Evolutionary conservation across 805 yeast genomes (phyloP).

Genomic region (Ogataea ganodermae): DNA sequence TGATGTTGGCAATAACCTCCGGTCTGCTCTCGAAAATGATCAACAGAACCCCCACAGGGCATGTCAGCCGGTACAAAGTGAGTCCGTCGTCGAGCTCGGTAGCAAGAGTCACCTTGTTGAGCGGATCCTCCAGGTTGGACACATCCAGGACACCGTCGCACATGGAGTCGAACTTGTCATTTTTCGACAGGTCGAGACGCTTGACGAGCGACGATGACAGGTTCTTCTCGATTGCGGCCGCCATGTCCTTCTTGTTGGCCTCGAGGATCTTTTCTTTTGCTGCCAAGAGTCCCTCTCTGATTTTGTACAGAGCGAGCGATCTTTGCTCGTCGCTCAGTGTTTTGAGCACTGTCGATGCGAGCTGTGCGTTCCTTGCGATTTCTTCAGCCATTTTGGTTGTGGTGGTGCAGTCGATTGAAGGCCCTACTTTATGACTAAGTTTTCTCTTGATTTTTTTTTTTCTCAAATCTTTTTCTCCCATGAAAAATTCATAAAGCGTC

Average conservation of each 20-base stretch:
- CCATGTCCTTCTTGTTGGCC: slow-evolving; percentile 78
- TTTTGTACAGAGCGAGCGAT: slow-evolving; percentile 67
- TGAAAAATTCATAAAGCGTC: background rate
- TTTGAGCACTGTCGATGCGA: slow-evolving; percentile 82
- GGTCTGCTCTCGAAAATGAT: slow-evolving; percentile 97
- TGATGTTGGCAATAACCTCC: slow-evolving; percentile 96
- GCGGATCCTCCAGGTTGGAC: slow-evolving; percentile 85
- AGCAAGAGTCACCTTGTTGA: slow-evolving; percentile 84
- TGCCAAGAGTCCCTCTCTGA: slow-evolving; percentile 66
- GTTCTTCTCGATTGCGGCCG: slow-evolving; percentile 60
- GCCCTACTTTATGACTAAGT: too few species aligned
- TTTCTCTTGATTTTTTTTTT: too few species aligned
- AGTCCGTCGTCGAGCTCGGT: slow-evolving; percentile 88
- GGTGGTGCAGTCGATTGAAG: background rate
- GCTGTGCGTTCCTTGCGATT: slow-evolving; percentile 78
- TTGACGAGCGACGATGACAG: slow-evolving; percentile 74
- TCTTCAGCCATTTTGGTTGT: slow-evolving; percentile 56
- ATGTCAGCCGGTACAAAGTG: slow-evolving; percentile 76
- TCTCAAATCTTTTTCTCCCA: background rate
- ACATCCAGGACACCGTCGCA: slow-evolving; percentile 93
- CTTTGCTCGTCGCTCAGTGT: slow-evolving; percentile 74
- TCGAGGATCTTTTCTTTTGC: slow-evolving; percentile 62
- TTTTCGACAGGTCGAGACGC: slow-evolving; percentile 77
- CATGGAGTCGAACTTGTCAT: slow-evolving; percentile 91
- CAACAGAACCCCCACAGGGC: slow-evolving; percentile 92